These are phyloP conservation scores for Aspergillus persii DNA, from an alignment of 2,329 filamentous ascomycete species.

Conservation along the genomic window DNA sequence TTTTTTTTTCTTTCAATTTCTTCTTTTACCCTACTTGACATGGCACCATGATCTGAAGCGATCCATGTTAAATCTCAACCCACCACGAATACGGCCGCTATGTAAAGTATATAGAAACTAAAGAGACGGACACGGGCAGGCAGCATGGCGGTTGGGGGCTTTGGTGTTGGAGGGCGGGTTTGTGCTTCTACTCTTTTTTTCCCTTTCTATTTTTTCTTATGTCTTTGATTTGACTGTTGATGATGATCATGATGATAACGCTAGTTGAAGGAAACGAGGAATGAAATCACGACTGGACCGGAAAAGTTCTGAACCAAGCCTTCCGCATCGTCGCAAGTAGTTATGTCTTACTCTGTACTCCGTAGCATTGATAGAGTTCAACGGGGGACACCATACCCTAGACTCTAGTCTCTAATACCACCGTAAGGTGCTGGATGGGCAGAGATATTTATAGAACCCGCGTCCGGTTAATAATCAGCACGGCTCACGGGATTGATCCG, in stretches of 20 bases:
- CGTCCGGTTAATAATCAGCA: background rate
- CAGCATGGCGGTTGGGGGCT: background rate
- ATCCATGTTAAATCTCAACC: background rate
- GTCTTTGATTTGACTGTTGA: background rate
- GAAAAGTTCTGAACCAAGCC: background rate
- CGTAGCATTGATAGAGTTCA: background rate
- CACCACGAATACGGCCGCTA: conserved; percentile 12
- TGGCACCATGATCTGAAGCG: background rate
- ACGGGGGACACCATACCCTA: too few relatives aligned
- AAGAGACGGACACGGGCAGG: background rate
- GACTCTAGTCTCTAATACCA: too few relatives aligned
- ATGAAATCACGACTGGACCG: conserved; percentile 6
- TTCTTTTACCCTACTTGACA: background rate
- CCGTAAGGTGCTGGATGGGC: too few relatives aligned
- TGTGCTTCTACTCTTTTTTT: conserved; percentile 2
- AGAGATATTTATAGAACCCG: background rate
- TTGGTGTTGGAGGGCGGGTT: conserved; percentile 9
- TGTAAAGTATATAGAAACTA: conserved; percentile 19
- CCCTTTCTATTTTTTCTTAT: background rate
- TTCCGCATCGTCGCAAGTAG: too few relatives aligned
- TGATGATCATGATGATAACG: conserved; percentile 6
- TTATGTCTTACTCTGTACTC: too few relatives aligned
- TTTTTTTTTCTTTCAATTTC: conserved; percentile 1
- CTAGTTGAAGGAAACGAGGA: background rate
- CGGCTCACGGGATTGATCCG: background rate